Evolutionary conservation across 331 rosid genomes (phyloP), one percentile per base, ranked within the genome.

Genomic region (Stylosanthes scabra): DNA sequence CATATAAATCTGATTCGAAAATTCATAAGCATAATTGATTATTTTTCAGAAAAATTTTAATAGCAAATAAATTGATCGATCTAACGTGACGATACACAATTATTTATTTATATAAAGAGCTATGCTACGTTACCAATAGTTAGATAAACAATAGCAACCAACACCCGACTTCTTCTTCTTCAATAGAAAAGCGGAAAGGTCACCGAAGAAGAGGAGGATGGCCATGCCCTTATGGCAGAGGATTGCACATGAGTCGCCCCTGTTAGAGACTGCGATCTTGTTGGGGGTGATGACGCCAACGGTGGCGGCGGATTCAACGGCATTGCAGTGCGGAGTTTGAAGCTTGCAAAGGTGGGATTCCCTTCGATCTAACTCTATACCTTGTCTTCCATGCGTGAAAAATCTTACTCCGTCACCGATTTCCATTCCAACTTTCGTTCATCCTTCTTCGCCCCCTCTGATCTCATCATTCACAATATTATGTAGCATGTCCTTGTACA

Each of bases 181-280:
- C 25, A 20, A 20, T 20, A 20, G 1, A 20, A 20, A 20, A 20
- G 25, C 25, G 25, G 25, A 20, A 20, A 20, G 25, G 25, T 20
- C 25, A 20, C 25, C 99, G 51, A 78, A 80, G 56, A 97, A 95
- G 5, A 95, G 93, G 0, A 97, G 96, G n/a, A 92, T 14, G 2
- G 88, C 92, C n/a, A 75, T 74, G 73, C 92, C 93, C 50, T 51
- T 76, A 0, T 93, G 92, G 84, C 87, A 90, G 29, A 95, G 99
- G 0, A 95, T 92, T 1, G 97, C 99, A 6, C 99, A 93, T 4
- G 99, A 95, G 12, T 91, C 97, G 15, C 99, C 99, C 58, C 99
- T 91, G 77, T 95, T 95, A 2, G 99, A 81, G 62, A 95, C 85
- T 50, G 91, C 31, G 45, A 94, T 11, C 51, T 88, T 91, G 11